Percentiles rank a stretch among this genome's conserved stretches.
phyloP scores from a whole-genome alignment of 1,284 basidiomycete species.

The Lentinus polychrous region DNA sequence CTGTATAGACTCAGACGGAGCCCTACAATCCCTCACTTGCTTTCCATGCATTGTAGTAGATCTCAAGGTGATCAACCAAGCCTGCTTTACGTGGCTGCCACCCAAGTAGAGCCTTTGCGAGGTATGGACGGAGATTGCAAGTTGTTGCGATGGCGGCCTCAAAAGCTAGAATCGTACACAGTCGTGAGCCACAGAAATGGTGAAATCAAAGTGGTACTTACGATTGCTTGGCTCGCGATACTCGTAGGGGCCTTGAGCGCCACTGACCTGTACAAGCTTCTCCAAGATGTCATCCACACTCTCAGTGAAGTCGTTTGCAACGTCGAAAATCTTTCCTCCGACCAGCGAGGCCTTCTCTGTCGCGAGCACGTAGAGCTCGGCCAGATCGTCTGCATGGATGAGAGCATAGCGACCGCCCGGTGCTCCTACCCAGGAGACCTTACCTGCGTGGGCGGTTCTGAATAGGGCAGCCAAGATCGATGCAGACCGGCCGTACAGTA shows the following conservation, averaged over 20 bases:
- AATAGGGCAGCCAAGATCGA: constrained; percentile 35
- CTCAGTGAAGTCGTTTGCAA: constrained; percentile 37
- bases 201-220: constrained; percentile 23
- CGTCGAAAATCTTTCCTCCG: constrained; percentile 38
- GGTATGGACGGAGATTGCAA: constrained; percentile 32
- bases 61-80: constrained; percentile 38
- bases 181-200: too few relatives aligned
- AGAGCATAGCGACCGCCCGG: constrained; percentile 34
- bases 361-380: constrained; percentile 37
- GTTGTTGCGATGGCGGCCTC: constrained; percentile 28
- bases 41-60: constrained; percentile 37
- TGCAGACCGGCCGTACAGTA: constrained; percentile 40
- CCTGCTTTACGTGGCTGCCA: constrained; percentile 40
- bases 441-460: constrained; percentile 27
- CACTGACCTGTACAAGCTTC: constrained; percentile 35
- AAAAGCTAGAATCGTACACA: constrained; percentile 19
- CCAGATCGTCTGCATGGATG: constrained; percentile 46
- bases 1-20: too few relatives aligned
- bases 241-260: constrained; percentile 26
- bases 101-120: constrained; percentile 38
- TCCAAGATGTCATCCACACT: constrained; percentile 37
- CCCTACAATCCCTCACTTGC: constrained; percentile 16
- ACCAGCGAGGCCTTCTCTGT: constrained; percentile 35
- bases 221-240: constrained; percentile 27
- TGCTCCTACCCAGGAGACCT: constrained; percentile 32